Evolutionary conservation across 352 stramenopile genomes (phyloP).

Genomic region (Pelagophyceae sp.): DNA sequence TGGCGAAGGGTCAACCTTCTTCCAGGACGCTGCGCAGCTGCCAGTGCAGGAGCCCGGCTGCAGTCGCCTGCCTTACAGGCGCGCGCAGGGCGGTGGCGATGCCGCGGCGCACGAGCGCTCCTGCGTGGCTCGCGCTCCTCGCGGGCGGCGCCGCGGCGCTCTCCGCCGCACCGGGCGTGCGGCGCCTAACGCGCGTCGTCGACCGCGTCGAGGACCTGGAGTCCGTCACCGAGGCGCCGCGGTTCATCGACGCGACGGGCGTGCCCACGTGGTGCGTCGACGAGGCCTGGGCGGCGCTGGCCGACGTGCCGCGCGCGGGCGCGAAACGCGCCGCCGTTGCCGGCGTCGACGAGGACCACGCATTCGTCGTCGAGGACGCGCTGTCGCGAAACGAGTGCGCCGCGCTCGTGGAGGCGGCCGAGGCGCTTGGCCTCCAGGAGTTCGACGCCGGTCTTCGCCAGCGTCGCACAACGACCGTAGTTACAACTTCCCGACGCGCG

Average conservation of each 20-base stretch:
- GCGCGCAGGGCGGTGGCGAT: too few relatives aligned
- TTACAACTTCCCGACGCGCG: too few relatives aligned
- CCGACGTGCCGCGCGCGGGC: not conserved
- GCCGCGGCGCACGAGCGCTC: too few relatives aligned
- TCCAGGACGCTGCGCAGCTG: too few relatives aligned
- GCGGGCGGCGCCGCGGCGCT: not conserved
- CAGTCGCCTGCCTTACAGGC: too few relatives aligned
- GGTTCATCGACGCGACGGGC: not conserved
- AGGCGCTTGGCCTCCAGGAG: too few relatives aligned
- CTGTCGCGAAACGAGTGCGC: conserved; percentile 41
- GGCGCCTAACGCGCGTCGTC: not conserved
- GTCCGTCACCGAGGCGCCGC: too few relatives aligned
- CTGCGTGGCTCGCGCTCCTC: too few relatives aligned
- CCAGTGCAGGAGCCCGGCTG: too few relatives aligned
- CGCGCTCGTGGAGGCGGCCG: conserved; percentile 39
- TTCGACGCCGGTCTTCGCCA: too few relatives aligned
- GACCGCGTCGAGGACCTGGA: not conserved
- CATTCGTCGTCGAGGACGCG: conserved; percentile 43
- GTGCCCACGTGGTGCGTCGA: not conserved
- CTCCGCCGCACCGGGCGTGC: not conserved
- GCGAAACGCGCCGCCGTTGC: not conserved
- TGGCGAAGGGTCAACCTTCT: too few relatives aligned
- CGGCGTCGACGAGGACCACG: conserved; percentile 17
- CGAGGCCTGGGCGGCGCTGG: not conserved
- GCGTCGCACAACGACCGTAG: too few relatives aligned